Evolutionary conservation across 371 early-diverging fungal species (phyloP).

Genomic region (Phascolomyces articulosus): DNA sequence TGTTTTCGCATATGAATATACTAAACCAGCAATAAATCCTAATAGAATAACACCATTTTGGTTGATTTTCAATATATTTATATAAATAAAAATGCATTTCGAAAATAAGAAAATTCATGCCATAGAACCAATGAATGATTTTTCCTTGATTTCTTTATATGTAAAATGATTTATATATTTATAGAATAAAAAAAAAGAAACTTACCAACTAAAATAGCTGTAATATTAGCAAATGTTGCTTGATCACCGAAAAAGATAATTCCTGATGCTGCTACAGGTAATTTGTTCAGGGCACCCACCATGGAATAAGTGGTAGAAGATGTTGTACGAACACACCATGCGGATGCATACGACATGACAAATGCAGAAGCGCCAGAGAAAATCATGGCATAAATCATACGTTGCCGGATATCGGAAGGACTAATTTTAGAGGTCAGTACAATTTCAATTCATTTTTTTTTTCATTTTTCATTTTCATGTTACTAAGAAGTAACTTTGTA

Average conservation of each 20-base stretch:
- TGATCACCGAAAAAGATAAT: constrained; percentile 93
- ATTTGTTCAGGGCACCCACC: constrained; percentile 99
- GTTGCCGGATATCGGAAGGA: constrained; percentile 47
- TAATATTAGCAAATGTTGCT: constrained; percentile 73
- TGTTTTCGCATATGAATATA: constrained; percentile 76
- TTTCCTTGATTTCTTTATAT: background rate
- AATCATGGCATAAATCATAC: constrained; percentile 71
- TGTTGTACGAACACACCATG: constrained; percentile 97
- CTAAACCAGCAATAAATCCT: constrained; percentile 82
- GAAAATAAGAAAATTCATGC: too few relatives aligned
- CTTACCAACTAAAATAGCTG: constrained; percentile 74
- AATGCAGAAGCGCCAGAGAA: constrained; percentile 85
- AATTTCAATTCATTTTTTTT: too few relatives aligned
- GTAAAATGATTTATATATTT: too few relatives aligned
- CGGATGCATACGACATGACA: constrained; percentile 89
- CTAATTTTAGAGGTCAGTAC: constrained; percentile 24
- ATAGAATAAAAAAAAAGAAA: background rate
- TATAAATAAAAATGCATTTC: background rate
- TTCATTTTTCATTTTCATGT: background rate
- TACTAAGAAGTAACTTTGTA: background rate
- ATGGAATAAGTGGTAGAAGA: constrained; percentile 97
- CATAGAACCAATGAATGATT: background rate
- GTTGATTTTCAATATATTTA: background rate
- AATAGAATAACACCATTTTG: background rate
- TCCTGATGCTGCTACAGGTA: constrained; percentile 95